These are phyloP conservation scores for Lunasporangiospora selenospora DNA, from an alignment of 192 early-diverging fungal species.

Conservation along the genomic window DNA sequence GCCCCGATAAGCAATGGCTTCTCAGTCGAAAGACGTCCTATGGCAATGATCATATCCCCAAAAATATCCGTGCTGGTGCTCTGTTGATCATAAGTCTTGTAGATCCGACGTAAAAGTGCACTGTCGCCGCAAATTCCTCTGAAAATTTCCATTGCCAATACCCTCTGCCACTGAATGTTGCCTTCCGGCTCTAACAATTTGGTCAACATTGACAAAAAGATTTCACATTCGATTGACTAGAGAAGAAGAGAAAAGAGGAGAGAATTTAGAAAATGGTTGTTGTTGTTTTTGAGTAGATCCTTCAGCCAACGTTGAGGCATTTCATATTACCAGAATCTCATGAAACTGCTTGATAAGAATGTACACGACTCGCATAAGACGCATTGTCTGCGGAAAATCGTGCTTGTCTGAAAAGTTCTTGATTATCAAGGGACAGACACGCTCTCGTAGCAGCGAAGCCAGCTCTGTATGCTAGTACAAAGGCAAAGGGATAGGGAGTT, in stretches of 20 bases:
- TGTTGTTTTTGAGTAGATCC: not conserved
- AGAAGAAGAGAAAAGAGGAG: not conserved
- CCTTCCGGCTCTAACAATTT: constrained; percentile 81
- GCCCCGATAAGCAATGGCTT: constrained; percentile 64
- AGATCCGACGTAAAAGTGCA: constrained; percentile 71
- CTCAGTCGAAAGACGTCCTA: constrained; percentile 80
- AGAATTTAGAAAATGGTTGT: not conserved
- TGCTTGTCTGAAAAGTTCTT: constrained; percentile 91
- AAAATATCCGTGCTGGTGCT: constrained; percentile 78
- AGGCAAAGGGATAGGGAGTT: not conserved
- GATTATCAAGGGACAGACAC: constrained; percentile 89
- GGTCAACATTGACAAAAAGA: constrained; percentile 89
- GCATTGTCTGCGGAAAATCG: constrained; percentile 84
- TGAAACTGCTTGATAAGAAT: constrained; percentile 81
- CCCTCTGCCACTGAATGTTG: constrained; percentile 78
- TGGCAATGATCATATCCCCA: constrained; percentile 78
- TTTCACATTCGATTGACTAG: constrained; percentile 91
- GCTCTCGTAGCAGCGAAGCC: constrained; percentile 72
- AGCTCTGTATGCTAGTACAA: constrained; percentile 73
- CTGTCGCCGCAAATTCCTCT: constrained; percentile 69
- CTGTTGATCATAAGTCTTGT: constrained; percentile 78
- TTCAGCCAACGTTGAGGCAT: no score
- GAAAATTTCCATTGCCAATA: constrained; percentile 83
- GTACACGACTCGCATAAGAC: constrained; percentile 81
- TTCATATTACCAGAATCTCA: constrained; percentile 71